Base-by-base conservation (phyloP, 164 flowering plant species). In the Cinnamomum micranthum region DNA sequence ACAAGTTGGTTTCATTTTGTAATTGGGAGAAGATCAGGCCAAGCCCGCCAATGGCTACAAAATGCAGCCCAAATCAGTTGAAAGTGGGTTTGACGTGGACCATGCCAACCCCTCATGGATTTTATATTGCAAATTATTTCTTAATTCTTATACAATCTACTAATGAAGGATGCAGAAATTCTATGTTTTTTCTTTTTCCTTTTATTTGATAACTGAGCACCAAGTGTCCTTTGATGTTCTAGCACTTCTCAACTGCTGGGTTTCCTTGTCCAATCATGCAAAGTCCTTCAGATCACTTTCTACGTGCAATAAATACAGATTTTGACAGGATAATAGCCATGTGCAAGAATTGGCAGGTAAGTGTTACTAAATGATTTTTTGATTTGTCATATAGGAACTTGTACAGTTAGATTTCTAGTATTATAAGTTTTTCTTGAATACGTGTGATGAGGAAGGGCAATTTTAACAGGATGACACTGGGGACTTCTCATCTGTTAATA, bases 181-280 rank as follows among this genome's bases (percentile, higher is more conserved):
- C 47, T 41, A 9, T 60, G 24, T n/a, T n/a, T 60, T 60, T 20
- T 23, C 64, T 17, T 4, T 60, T 60, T n/a, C 24, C 64, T 60
- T 60, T 6, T 60, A 23, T 60, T 60, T 20, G 64, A 23, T 60
- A 41, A 41, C 47, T 41, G 47, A 41, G 47, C 47, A 68, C 70
- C 73, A 25, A 65, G 20, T 24, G 68, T 20, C 62, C 33, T 82
- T 60, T 65, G 28, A 31, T 79, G 58, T 67, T 88, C 90, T 71
- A 95, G 98, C 99, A 96, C 80, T 96, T 96, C 82, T 89, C 99
- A n/a, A 96, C 92, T 87, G 99, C 99, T 81, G 98, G 99, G 83
- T 96, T 96, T 82, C 98, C 99, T 76, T 96, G 99, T 81, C 99
- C 99, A 58, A 96, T 96, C 10, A 96, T 96, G 99, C 99, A 96